Conservation (phyloP, 2,329 filamentous ascomycete species). For the Nothopassalora personata region DNA sequence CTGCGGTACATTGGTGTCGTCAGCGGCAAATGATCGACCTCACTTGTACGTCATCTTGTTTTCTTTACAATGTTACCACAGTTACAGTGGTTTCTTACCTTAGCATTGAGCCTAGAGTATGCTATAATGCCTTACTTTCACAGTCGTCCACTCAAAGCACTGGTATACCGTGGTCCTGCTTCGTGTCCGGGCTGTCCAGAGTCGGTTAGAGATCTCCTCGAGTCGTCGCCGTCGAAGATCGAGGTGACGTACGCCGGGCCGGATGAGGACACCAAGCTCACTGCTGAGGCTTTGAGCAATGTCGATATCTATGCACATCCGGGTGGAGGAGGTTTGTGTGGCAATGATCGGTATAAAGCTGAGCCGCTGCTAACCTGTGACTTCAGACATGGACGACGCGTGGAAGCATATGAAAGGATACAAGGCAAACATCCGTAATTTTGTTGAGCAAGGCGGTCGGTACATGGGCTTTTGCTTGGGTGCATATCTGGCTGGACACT, state of each 20-base stretch:
- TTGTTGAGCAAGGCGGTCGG: slow-evolving; percentile 17
- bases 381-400: slow-evolving; percentile 12
- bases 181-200: slow-evolving; percentile 15
- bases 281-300: slow-evolving; percentile 10
- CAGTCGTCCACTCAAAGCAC: slow-evolving; percentile 4
- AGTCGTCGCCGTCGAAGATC: slow-evolving; percentile 11
- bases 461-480: slow-evolving; percentile 24
- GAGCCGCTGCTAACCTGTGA: neutral
- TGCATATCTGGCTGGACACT: slow-evolving; percentile 18
- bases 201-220: slow-evolving; percentile 14
- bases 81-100: neutral
- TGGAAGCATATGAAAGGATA: slow-evolving; percentile 14
- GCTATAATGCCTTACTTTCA: neutral
- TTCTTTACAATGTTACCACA: neutral
- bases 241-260: slow-evolving; percentile 18
- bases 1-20: neutral
- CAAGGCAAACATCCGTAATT: slow-evolving; percentile 14
- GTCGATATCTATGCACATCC: slow-evolving; percentile 18
- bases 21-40: neutral
- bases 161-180: slow-evolving; percentile 19
- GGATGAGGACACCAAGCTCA: slow-evolving; percentile 14
- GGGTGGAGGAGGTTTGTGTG: slow-evolving; percentile 18
- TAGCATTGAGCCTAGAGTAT: neutral
- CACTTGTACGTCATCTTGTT: neutral
- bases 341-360: neutral